Conservation (phyloP, 2,329 filamentous ascomycete species). For the Pseudogymnoascus sp. region DNA sequence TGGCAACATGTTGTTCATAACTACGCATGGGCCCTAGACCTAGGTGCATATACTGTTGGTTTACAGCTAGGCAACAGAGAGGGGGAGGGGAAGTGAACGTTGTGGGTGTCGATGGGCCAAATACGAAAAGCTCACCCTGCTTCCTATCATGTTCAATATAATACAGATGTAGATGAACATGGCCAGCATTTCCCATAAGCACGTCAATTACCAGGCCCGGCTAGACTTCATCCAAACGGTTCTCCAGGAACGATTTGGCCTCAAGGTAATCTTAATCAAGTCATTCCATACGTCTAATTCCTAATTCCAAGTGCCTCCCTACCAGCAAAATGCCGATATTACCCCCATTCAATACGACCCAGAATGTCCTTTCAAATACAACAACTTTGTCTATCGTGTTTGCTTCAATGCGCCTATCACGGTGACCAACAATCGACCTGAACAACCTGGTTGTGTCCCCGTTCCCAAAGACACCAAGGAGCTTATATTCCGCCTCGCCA, state of each 20-base stretch:
- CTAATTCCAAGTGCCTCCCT: background rate
- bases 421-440: background rate
- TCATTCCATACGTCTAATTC: background rate
- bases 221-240: slow-evolving; percentile 9
- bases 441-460: slow-evolving; percentile 21
- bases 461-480: slow-evolving; percentile 22
- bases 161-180: background rate
- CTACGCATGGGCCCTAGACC: background rate
- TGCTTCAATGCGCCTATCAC: background rate
- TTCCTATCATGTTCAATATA: background rate
- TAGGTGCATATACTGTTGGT: background rate
- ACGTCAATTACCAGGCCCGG: background rate
- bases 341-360: slow-evolving; percentile 27
- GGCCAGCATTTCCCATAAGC: background rate
- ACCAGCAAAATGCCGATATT: slow-evolving; percentile 14
- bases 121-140: background rate
- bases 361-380: slow-evolving; percentile 28
- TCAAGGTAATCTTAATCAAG: slow-evolving; percentile 2
- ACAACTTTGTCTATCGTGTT: slow-evolving; percentile 30
- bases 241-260: slow-evolving; percentile 7
- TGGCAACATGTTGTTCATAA: background rate
- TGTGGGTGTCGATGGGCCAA: background rate
- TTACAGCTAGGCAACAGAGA: background rate
- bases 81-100: background rate
- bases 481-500: slow-evolving; percentile 29